These are phyloP conservation scores for Lodderomyces margitis DNA, from an alignment of 1,139 yeast species.

Conservation along the genomic window DNA sequence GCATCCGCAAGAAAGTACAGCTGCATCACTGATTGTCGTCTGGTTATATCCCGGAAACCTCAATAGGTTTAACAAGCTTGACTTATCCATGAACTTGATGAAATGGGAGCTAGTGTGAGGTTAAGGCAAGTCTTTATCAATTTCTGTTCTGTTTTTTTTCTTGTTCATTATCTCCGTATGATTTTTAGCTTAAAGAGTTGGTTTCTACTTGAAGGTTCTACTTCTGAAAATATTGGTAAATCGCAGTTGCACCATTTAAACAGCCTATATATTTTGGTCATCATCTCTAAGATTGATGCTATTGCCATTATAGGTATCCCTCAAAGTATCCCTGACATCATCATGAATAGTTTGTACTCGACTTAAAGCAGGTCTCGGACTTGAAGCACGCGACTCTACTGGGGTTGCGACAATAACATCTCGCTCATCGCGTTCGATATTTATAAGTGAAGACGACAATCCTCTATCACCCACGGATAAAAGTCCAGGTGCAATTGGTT, in stretches of 20 bases:
- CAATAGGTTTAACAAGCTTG: constrained; percentile 31
- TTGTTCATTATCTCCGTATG: too few relatives aligned
- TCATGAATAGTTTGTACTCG: constrained; percentile 24
- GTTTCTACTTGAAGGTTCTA: too few relatives aligned
- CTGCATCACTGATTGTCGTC: constrained; percentile 45
- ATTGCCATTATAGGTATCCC: constrained; percentile 24
- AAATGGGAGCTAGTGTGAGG: too few relatives aligned
- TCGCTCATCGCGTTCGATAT: constrained; percentile 14
- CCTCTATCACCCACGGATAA: constrained; percentile 20
- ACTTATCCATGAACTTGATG: constrained; percentile 24
- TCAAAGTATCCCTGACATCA: constrained; percentile 9
- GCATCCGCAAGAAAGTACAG: constrained; percentile 71
- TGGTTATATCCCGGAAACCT: constrained; percentile 25
- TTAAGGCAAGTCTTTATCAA: too few relatives aligned
- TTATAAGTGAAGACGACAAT: constrained; percentile 20
- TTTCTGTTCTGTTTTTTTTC: too few relatives aligned
- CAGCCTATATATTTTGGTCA: constrained; percentile 6
- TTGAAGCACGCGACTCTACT: constrained; percentile 15
- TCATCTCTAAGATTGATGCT: constrained; percentile 20
- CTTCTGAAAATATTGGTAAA: too few relatives aligned
- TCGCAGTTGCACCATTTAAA: background rate
- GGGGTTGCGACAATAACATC: constrained; percentile 3
- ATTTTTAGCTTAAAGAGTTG: too few relatives aligned
- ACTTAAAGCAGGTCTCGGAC: constrained; percentile 22
- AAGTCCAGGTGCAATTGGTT: constrained; percentile 18